Percentiles rank a stretch among this genome's conserved stretches.
Conservation (phyloP, 1,284 basidiomycete genomes). For the Microbotryum silenes-acaulis region DNA sequence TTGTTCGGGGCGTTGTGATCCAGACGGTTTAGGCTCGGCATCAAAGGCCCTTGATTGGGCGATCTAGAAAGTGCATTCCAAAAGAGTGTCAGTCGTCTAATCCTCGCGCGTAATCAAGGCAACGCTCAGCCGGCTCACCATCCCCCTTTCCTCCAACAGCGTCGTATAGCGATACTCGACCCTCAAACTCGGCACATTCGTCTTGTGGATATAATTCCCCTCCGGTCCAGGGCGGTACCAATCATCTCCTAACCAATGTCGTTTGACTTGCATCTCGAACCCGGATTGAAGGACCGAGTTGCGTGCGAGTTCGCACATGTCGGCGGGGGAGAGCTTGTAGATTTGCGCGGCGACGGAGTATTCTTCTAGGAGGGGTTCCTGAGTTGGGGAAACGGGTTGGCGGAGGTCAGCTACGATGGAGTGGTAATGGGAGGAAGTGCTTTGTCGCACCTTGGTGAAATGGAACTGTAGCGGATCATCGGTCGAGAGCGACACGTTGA, state of each 20-base stretch:
- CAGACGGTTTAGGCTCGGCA: background rate
- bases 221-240: slow-evolving; percentile 83
- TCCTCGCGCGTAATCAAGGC: background rate
- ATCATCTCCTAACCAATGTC: slow-evolving; percentile 86
- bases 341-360: slow-evolving; percentile 92
- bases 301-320: slow-evolving; percentile 78
- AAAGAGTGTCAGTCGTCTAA: no score
- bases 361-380: slow-evolving; percentile 93
- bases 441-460: slow-evolving; percentile 69
- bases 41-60: background rate
- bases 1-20: background rate
- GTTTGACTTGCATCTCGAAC: slow-evolving; percentile 97
- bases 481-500: slow-evolving; percentile 94
- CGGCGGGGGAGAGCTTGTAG: slow-evolving; percentile 29
- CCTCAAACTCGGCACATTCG: slow-evolving; percentile 89
- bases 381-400: slow-evolving; percentile 58
- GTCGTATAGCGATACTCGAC: slow-evolving; percentile 84
- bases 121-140: slow-evolving; percentile 26
- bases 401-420: background rate
- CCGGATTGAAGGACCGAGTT: slow-evolving; percentile 95
- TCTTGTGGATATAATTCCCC: slow-evolving; percentile 90
- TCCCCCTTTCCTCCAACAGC: slow-evolving; percentile 61
- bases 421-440: background rate
- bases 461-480: slow-evolving; percentile 92
- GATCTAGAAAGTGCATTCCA: background rate